Evolutionary conservation across 768 basidiomycete genomes (phyloP).

Genomic region (Mycena olivaceomarginata): DNA sequence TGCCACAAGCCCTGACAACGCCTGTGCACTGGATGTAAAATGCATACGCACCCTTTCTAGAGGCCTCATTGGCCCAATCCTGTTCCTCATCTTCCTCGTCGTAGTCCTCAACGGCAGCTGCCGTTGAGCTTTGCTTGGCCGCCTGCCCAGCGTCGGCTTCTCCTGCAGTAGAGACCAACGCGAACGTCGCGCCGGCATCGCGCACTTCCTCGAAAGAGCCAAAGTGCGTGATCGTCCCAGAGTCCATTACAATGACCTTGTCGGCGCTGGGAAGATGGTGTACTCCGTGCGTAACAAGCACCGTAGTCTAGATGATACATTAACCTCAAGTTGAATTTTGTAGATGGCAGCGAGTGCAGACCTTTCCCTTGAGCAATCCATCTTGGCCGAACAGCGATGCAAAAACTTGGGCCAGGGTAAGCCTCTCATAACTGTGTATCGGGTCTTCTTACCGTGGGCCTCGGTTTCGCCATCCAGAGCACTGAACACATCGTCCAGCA

Average conservation of each 20-base stretch:
- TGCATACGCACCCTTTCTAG: slow-evolving; percentile 23
- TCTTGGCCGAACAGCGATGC: slow-evolving; percentile 32
- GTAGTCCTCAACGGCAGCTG: slow-evolving; percentile 21
- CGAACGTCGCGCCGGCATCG: slow-evolving; percentile 32
- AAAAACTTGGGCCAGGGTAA: slow-evolving; percentile 25
- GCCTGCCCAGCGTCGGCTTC: neutral
- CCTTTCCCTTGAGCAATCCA: slow-evolving; percentile 38
- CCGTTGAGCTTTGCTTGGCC: slow-evolving; percentile 14
- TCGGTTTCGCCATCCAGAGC: slow-evolving; percentile 38
- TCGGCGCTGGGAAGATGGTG: slow-evolving; percentile 39
- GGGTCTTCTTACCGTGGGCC: slow-evolving; percentile 24
- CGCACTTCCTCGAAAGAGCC: slow-evolving; percentile 38
- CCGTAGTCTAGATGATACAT: slow-evolving; percentile 24
- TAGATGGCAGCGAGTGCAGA: neutral
- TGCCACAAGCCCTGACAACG: neutral
- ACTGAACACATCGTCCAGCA: slow-evolving; percentile 41
- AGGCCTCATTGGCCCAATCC: slow-evolving; percentile 21
- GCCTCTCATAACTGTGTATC: neutral
- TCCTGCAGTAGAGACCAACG: slow-evolving; percentile 9
- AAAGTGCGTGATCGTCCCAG: slow-evolving; percentile 31
- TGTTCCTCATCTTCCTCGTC: slow-evolving; percentile 35
- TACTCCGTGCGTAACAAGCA: slow-evolving; percentile 38
- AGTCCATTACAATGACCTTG: slow-evolving; percentile 38
- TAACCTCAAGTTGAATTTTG: neutral
- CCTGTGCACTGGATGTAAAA: slow-evolving; percentile 35